Percentiles rank a stretch among this genome's conserved stretches.
phyloP scores from a whole-genome alignment of 805 yeast genomes.

The Metschnikowia cerradonensis region DNA sequence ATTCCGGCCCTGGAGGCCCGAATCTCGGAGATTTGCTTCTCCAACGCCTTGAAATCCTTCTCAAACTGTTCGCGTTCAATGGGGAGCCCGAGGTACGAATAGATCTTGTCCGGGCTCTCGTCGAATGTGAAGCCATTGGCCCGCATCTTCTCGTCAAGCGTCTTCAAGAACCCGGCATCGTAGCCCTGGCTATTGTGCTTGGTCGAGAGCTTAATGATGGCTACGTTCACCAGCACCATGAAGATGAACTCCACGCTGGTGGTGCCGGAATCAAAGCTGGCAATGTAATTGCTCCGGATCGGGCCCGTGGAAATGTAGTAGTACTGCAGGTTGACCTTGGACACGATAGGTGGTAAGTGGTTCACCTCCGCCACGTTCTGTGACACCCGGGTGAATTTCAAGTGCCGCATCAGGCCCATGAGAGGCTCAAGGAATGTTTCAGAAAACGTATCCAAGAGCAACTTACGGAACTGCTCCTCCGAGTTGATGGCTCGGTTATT shows the following conservation, averaged over 20 bases:
- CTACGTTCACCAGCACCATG: conserved; percentile 18
- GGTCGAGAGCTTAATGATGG: conserved; percentile 15
- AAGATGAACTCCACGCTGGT: conserved; percentile 16
- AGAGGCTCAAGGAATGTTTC: conserved; percentile 38
- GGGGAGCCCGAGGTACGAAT: conserved; percentile 9
- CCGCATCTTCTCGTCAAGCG: conserved; percentile 16
- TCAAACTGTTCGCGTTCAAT: conserved; percentile 14
- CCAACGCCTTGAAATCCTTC: conserved; percentile 14
- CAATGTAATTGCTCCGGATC: conserved; percentile 11
- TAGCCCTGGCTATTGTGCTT: conserved; percentile 12
- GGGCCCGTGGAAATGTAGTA: conserved; percentile 19
- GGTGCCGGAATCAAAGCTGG: conserved; percentile 9
- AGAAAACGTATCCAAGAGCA: conserved; percentile 31
- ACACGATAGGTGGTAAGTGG: conserved; percentile 15
- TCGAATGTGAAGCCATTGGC: conserved; percentile 15
- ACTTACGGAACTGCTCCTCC: conserved; percentile 35
- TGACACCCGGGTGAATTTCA: conserved; percentile 26
- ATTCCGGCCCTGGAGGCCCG: conserved; percentile 9
- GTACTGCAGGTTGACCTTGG: conserved; percentile 18
- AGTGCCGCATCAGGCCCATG: conserved; percentile 30
- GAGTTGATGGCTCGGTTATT: conserved; percentile 20
- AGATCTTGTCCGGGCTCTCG: conserved; percentile 14
- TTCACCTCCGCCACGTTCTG: conserved; percentile 27
- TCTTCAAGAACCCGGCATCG: conserved; percentile 12
- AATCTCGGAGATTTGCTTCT: conserved; percentile 10